Evolutionary conservation across 495 filamentous ascomycete species (phyloP), one percentile per base, ranked within the genome.

Genomic region (Podospora fimiseda): DNA sequence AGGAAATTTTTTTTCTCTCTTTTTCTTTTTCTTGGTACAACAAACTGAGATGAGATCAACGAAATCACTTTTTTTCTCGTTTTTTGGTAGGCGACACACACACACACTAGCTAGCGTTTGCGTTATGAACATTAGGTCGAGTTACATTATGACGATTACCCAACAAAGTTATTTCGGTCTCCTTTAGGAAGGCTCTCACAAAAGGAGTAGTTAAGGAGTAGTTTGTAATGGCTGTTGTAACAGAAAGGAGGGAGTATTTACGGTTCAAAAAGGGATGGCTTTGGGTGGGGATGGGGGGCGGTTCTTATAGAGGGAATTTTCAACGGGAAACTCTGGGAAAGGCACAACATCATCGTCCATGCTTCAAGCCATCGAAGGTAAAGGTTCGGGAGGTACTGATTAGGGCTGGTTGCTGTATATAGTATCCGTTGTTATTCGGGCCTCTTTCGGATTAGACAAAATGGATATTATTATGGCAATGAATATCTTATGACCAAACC

Each of bases 391-490:
- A n/a, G n/a, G n/a, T n/a, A n/a, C n/a, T n/a, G n/a, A n/a, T n/a
- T n/a, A n/a, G n/a, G 33, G 7, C 8, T 37, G 33, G 33, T 37
- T 14, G n/a, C 33, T 37, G 33, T 8, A 33, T 47, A 15, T 47
- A 47, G 44, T 47, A 47, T 47, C 24, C 23, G 44, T 47, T 47
- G 16, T 3, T 47, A 18, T 22, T 22, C 14, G 15, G 23, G 7
- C 27, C 27, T 33, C 11, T 33, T 33, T 13, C 22, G 21, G n/a
- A 30, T 47, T 30, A 23, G 33, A 23, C 27, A 41, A 47, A 47
- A 47, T 47, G 44, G 44, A 47, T 47, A 47, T 47, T 33, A 47
- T 47, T 47, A 47, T 15, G 44, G 44, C 42, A 44, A 11, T 33
- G 11, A 6, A 6, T 5, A 11, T 33, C 27, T 11, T 33, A 33